Conservation (phyloP, 768 basidiomycete species). For the Pleurotus giganteus region DNA sequence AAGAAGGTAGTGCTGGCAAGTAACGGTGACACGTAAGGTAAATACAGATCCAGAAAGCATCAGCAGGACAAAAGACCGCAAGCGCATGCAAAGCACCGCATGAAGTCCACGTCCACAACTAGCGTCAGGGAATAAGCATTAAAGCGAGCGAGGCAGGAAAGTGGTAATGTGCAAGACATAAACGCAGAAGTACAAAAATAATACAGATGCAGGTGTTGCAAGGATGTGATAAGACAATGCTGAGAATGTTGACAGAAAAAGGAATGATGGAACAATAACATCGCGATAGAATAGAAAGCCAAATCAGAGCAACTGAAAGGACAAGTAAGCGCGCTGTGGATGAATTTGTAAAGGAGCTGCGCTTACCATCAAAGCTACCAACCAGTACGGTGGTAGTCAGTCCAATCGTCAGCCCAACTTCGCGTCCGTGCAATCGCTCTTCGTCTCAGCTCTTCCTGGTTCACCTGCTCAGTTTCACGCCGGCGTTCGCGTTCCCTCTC, state of each 20-base stretch:
- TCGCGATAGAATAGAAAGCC: not conserved
- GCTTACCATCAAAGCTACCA: slow-evolving; percentile 41
- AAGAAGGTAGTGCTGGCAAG: not conserved
- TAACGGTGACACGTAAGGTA: slow-evolving; percentile 2
- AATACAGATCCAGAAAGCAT: not conserved
- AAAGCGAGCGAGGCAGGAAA: not conserved
- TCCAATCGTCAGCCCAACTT: slow-evolving; percentile 71
- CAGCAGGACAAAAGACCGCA: not conserved
- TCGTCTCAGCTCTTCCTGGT: slow-evolving; percentile 40
- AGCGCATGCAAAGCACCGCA: not conserved
- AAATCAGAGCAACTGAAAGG: not conserved
- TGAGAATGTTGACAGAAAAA: no score
- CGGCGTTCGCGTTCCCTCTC: slow-evolving; percentile 16
- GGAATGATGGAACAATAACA: no score
- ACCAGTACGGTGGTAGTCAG: slow-evolving; percentile 62
- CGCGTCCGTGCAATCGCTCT: slow-evolving; percentile 56
- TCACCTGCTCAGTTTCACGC: slow-evolving; percentile 18
- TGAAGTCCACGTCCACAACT: not conserved
- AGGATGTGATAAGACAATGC: slow-evolving; percentile 1
- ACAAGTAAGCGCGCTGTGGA: not conserved
- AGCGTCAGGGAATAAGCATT: not conserved
- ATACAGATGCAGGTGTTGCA: not conserved
- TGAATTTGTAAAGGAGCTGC: not conserved
- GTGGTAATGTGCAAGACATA: not conserved
- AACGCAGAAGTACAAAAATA: not conserved